Evolutionary conservation across 2,329 filamentous ascomycete genomes (phyloP).

Genomic region (Chaetomiaceae sp.): DNA sequence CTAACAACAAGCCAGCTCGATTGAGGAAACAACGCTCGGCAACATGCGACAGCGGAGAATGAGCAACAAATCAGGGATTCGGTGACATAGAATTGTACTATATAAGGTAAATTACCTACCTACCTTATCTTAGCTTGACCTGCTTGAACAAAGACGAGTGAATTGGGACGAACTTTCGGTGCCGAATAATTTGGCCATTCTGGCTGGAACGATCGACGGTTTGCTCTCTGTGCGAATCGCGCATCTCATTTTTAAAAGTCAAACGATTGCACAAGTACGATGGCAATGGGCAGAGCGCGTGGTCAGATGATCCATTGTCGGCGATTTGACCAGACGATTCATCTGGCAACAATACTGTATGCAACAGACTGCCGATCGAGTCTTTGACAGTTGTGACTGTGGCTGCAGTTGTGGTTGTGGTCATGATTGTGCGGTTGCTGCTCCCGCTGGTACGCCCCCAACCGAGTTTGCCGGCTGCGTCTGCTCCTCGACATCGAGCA

Average conservation of each 20-base stretch:
- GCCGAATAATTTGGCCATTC: background rate
- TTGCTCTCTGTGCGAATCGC: slow-evolving; percentile 1
- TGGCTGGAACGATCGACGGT: background rate
- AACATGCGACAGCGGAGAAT: background rate
- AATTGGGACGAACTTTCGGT: background rate
- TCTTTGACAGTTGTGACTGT: background rate
- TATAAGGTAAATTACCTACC: no score
- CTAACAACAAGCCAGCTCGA: background rate
- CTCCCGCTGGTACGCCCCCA: no score
- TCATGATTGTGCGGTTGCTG: background rate
- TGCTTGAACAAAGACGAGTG: background rate
- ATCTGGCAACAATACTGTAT: background rate
- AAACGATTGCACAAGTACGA: background rate
- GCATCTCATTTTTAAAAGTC: background rate
- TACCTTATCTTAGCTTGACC: no score
- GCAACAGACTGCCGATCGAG: slow-evolving; percentile 6
- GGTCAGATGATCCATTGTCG: background rate
- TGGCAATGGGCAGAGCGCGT: background rate
- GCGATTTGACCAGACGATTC: background rate
- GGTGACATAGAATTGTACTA: no score
- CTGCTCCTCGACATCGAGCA: background rate
- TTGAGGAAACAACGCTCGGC: background rate
- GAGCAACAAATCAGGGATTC: background rate
- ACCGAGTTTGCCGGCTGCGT: background rate
- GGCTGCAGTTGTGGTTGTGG: background rate